Percentiles rank a stretch among this genome's conserved stretches.
These are phyloP conservation scores for Solanum sparsipilum DNA, from an alignment of 257 asterid species.

Conservation along the genomic window DNA sequence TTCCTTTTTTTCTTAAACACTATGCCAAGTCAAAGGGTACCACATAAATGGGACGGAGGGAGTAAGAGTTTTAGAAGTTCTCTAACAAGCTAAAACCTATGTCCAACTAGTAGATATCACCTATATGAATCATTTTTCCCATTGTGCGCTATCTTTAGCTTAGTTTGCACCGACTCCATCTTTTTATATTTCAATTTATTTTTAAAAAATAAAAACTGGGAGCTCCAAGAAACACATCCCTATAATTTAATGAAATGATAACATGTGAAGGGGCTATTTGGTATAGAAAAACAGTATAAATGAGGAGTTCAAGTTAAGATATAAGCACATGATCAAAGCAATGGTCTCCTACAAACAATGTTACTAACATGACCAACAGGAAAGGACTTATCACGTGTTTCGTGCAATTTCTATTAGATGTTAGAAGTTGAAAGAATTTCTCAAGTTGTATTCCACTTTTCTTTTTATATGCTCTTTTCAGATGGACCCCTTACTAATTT, in stretches of 20 bases:
- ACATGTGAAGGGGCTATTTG: background rate
- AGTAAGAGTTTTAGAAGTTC: background rate
- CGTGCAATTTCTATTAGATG: background rate
- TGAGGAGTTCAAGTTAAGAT: background rate
- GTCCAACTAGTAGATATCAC: background rate
- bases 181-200: background rate
- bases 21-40: background rate
- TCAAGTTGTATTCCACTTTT: background rate
- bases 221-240: background rate
- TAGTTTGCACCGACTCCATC: background rate
- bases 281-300: background rate
- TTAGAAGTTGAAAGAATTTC: background rate
- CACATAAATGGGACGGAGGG: background rate
- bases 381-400: background rate
- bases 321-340: background rate
- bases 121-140: background rate
- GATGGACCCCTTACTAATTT: background rate
- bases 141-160: background rate
- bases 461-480: background rate
- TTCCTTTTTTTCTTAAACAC: background rate
- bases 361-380: background rate
- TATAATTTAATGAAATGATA: background rate
- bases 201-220: background rate
- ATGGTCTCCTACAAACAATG: background rate
- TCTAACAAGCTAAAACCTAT: background rate